Percentiles rank a stretch among this genome's conserved stretches.
These are phyloP conservation scores for Sphagnum magellanicum DNA, from an alignment of 228 moss, liverwort and hornwort genomes.

Conservation along the genomic window DNA sequence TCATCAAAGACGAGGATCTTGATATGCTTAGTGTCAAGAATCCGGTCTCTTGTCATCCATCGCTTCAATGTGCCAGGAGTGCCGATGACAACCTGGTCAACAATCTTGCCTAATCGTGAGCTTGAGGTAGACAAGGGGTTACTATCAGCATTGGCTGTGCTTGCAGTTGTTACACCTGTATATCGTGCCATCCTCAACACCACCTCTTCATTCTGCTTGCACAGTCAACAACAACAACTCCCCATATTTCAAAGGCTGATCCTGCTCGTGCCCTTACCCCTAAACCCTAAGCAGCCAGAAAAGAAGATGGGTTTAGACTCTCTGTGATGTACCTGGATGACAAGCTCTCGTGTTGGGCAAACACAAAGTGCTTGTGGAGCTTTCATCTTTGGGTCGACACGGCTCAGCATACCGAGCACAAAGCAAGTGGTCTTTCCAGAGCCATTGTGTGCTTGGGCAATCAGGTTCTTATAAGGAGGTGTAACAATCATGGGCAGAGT, in stretches of 20 bases:
- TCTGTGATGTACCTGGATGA: conserved; percentile 58
- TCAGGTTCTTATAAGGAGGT: conserved; percentile 77
- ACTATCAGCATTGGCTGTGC: conserved; percentile 68
- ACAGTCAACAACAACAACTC: conserved; percentile 10
- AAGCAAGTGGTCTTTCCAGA: conserved; percentile 98
- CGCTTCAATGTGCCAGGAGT: conserved; percentile 93
- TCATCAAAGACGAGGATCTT: conserved; percentile 92
- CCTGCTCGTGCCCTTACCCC: neutral
- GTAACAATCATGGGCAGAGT: conserved; percentile 88
- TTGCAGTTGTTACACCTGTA: conserved; percentile 79
- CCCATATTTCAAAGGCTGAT: neutral
- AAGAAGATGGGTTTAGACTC: too few relatives aligned
- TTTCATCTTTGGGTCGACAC: conserved; percentile 72
- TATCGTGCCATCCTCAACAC: conserved; percentile 84
- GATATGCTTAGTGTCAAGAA: conserved; percentile 65
- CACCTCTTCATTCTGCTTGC: conserved; percentile 86
- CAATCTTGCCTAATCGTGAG: conserved; percentile 63
- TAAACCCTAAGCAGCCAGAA: too few relatives aligned
- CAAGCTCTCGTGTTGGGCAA: conserved; percentile 95
- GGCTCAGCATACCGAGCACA: conserved; percentile 96
- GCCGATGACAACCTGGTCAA: conserved; percentile 89
- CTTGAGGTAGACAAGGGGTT: conserved; percentile 29
- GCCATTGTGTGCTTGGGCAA: conserved; percentile 98
- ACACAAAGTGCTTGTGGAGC: conserved; percentile 94
- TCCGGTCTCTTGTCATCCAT: conserved; percentile 84